Percentiles rank a stretch among this genome's conserved stretches.
Conservation (phyloP, 495 filamentous ascomycete genomes). For the Trichoderma parareesei region DNA sequence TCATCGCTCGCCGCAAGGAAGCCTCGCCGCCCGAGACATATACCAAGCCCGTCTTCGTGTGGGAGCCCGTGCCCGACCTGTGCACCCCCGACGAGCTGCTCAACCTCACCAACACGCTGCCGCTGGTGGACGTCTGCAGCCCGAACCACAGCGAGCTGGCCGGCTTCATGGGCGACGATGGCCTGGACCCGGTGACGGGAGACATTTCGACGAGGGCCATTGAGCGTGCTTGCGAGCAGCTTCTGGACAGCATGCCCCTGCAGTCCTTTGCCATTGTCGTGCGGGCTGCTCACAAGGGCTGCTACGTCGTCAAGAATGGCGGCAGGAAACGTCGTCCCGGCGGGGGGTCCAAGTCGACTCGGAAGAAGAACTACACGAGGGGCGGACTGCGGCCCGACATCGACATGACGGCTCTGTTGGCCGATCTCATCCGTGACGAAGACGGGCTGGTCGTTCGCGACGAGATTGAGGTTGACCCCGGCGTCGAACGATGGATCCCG, state of each 20-base stretch:
- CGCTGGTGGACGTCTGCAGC: constrained; percentile 74
- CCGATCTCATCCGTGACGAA: constrained; percentile 39
- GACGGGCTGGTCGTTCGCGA: constrained; percentile 46
- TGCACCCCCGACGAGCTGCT: constrained; percentile 70
- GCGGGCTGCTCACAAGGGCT: constrained; percentile 41
- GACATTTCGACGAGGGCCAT: constrained; percentile 43
- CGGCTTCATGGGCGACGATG: constrained; percentile 59
- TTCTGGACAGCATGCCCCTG: constrained; percentile 44
- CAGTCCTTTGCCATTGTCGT: constrained; percentile 49
- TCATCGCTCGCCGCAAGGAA: constrained; percentile 13
- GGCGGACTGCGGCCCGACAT: constrained; percentile 42
- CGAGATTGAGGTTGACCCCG: constrained; percentile 50
- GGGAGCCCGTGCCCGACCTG: constrained; percentile 90
- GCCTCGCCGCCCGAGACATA: constrained; percentile 16
- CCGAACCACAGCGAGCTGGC: constrained; percentile 85
- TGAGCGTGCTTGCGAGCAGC: constrained; percentile 45
- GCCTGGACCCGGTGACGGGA: constrained; percentile 38
- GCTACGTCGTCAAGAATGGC: constrained; percentile 44
- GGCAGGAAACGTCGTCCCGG: constrained; percentile 30
- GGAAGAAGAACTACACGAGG: constrained; percentile 33
- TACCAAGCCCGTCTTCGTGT: constrained; percentile 65
- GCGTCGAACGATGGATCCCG: constrained; percentile 50
- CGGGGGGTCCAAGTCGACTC: constrained; percentile 14
- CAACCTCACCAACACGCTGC: constrained; percentile 60
- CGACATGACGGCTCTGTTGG: constrained; percentile 46